Percentiles rank a stretch among this genome's conserved stretches.
These are phyloP conservation scores for Debaryomyces hansenii DNA, from an alignment of 805 yeast genomes.

Conservation along the genomic window DNA sequence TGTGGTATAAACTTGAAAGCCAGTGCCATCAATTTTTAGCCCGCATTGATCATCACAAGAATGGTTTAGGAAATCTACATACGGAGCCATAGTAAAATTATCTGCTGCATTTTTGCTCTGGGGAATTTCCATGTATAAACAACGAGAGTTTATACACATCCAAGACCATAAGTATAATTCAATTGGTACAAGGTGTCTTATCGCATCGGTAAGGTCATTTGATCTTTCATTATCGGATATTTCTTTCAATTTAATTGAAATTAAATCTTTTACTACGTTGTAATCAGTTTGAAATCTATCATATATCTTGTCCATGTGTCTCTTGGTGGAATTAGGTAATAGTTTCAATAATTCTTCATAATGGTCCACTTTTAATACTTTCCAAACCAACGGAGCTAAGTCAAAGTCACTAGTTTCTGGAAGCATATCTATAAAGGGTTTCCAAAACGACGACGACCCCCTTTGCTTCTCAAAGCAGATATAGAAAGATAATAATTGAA, in stretches of 20 bases:
- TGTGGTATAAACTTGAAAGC: conserved; percentile 51
- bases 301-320: conserved; percentile 43
- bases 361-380: conserved; percentile 25
- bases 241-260: conserved; percentile 12
- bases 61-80: conserved; percentile 86
- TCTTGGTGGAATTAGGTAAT: conserved; percentile 46
- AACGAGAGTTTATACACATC: conserved; percentile 89
- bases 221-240: not conserved
- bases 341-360: conserved; percentile 26
- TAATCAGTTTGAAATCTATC: conserved; percentile 48
- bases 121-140: conserved; percentile 74
- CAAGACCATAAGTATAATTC: conserved; percentile 63
- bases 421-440: conserved; percentile 62
- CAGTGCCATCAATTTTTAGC: conserved; percentile 44
- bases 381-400: conserved; percentile 67
- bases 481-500: conserved; percentile 58
- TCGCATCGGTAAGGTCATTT: not conserved
- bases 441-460: conserved; percentile 54
- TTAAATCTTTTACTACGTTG: conserved; percentile 26
- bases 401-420: conserved; percentile 58
- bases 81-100: conserved; percentile 89
- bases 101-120: conserved; percentile 51
- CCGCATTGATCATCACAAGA: conserved; percentile 51
- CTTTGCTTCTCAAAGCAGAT: conserved; percentile 46
- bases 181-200: conserved; percentile 9